A percentile compares a stretch with the other conserved stretches of the same genome.
These are phyloP conservation scores for Yamadazyma friedrichii DNA, from an alignment of 1,139 yeast species.

Conservation along the genomic window DNA sequence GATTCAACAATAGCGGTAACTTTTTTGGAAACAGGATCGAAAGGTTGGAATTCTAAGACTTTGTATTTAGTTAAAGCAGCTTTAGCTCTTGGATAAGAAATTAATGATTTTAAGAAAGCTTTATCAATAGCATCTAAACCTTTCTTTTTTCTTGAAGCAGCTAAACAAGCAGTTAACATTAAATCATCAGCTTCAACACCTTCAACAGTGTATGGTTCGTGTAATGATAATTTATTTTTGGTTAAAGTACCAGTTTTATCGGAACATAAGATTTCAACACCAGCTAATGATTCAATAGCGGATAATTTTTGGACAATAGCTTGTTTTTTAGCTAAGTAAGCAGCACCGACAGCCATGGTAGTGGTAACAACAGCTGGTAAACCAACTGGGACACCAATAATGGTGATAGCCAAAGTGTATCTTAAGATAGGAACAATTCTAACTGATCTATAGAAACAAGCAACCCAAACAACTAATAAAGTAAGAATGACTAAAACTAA, in stretches of 20 bases:
- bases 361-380: conserved; percentile 99
- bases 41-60: conserved; percentile 94
- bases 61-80: conserved; percentile 94
- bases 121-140: conserved; percentile 98
- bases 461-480: conserved; percentile 86
- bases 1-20: conserved; percentile 93
- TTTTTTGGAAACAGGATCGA: conserved; percentile 96
- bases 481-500: conserved; percentile 88
- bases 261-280: conserved; percentile 98
- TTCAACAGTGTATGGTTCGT: conserved; percentile 98
- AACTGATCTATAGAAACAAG: conserved; percentile 93
- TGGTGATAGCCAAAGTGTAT: conserved; percentile 93
- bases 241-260: conserved; percentile 99
- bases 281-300: conserved; percentile 98
- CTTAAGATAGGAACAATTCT: conserved; percentile 88
- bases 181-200: conserved; percentile 98
- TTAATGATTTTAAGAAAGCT: conserved; percentile 93
- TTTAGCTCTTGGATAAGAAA: conserved; percentile 87
- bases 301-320: conserved; percentile 98
- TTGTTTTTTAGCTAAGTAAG: conserved; percentile 97
- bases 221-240: conserved; percentile 93
- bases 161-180: conserved; percentile 97
- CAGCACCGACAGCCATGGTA: conserved; percentile 99
- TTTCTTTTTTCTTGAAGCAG: conserved; percentile 98
- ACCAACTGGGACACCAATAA: conserved; percentile 99